A percentile compares a stretch with the other conserved stretches of the same genome.
These are phyloP conservation scores for Terfezia claveryi DNA, from an alignment of 495 filamentous ascomycete species.

Conservation along the genomic window DNA sequence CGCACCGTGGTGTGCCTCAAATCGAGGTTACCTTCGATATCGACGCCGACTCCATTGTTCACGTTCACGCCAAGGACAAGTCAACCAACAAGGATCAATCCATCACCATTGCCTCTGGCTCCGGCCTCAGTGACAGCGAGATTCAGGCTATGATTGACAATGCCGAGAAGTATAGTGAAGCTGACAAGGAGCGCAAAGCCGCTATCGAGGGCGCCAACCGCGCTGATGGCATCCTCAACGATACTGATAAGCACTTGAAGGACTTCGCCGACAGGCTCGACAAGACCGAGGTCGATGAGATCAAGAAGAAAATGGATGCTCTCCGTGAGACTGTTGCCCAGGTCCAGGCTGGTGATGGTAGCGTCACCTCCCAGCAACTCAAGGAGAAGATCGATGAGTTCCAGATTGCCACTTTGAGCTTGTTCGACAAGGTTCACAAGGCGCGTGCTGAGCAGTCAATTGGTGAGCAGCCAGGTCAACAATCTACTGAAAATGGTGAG, in stretches of 20 bases:
- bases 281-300: slow-evolving; percentile 80
- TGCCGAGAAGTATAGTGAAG: slow-evolving; percentile 85
- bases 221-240: slow-evolving; percentile 85
- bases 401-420: slow-evolving; percentile 79
- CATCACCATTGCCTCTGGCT: slow-evolving; percentile 96
- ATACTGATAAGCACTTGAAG: slow-evolving; percentile 95
- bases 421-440: slow-evolving; percentile 99
- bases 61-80: slow-evolving; percentile 98
- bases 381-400: slow-evolving; percentile 98
- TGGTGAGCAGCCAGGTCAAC: slow-evolving; percentile 13
- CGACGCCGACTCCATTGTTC: slow-evolving; percentile 95
- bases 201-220: slow-evolving; percentile 92
- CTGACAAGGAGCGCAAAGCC: slow-evolving; percentile 90
- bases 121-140: slow-evolving; percentile 84
- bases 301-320: slow-evolving; percentile 77
- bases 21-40: slow-evolving; percentile 99
- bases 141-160: slow-evolving; percentile 94
- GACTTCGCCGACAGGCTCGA: slow-evolving; percentile 89
- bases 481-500: slow-evolving; percentile 38
- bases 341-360: slow-evolving; percentile 81
- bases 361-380: slow-evolving; percentile 64
- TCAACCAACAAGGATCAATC: slow-evolving; percentile 98
- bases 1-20: slow-evolving; percentile 93
- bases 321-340: slow-evolving; percentile 82
- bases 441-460: slow-evolving; percentile 40